Evolutionary conservation across 345 rosid genomes (phyloP), one percentile per base, ranked within the genome.

Genomic region (Fremontodendron californicum): DNA sequence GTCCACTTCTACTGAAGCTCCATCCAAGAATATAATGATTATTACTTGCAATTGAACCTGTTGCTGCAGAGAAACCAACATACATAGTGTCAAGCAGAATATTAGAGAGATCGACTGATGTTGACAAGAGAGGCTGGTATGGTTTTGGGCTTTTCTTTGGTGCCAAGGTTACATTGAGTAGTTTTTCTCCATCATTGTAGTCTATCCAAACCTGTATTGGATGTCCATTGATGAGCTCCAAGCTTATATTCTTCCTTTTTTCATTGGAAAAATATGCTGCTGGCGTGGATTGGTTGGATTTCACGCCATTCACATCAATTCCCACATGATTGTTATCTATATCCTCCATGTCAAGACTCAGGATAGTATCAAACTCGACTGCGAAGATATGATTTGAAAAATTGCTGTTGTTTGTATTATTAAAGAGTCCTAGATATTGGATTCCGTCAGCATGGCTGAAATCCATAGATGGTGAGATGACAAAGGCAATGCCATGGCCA

Each of bases 191-290:
- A 3, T 82, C 82, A 75, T 85, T 81, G 48, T 90, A 92, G 16
- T 88, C 93, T 35, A 92, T 42, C 92, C 94, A 90, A 1, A 75
- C 69, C 49, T 89, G 91, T 75, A 88, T 84, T 2, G 83, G 83
- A 0, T 76, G 6, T 11, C 86, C 87, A 75, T 87, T 82, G 0
- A 2, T 6, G 18, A 89, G 81, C 19, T 19, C 29, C 66, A 88
- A 66, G 15, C 29, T 70, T 51, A 0, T 54, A 19, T 71, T 39
- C 37, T 76, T 66, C 70, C 65, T 71, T 25, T 75, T 78, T 19
- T 63, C 49, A 0, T 49, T 68, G 39, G 52, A 82, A 77, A 67
- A 81, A 71, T 90, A 88, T 3, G 78, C 81, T 0, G 89, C 91
- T 2, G 84, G 4, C 60, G 58, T 7, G 29, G 84, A 80, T 4